phyloP scores from a whole-genome alignment of 2,329 filamentous ascomycete genomes.

The Xylariaceae sp. region DNA sequence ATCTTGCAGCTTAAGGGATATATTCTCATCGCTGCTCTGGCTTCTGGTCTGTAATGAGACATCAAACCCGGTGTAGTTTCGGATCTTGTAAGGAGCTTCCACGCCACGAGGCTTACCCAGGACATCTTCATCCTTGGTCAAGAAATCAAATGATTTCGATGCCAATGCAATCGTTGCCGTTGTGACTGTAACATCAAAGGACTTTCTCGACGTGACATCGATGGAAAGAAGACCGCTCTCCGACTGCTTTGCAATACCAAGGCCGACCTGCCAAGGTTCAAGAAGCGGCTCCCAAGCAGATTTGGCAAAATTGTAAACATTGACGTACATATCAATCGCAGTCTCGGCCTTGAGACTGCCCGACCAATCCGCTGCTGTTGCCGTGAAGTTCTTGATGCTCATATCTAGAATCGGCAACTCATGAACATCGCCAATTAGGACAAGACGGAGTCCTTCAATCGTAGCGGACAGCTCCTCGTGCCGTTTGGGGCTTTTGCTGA shows the following conservation, averaged over 20 bases:
- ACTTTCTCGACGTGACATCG: constrained; percentile 86
- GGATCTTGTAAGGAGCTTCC: constrained; percentile 89
- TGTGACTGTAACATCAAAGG: constrained; percentile 88
- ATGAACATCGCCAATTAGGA: constrained; percentile 93
- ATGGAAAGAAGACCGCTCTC: constrained; percentile 77
- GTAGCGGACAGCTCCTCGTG: constrained; percentile 82
- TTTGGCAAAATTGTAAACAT: constrained; percentile 98
- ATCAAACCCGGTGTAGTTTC: constrained; percentile 95
- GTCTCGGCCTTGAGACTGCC: constrained; percentile 83
- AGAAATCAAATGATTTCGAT: constrained; percentile 89
- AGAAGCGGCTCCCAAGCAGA: constrained; percentile 97
- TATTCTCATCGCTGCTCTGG: constrained; percentile 65
- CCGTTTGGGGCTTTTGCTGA: constrained; percentile 37
- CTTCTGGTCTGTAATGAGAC: constrained; percentile 81
- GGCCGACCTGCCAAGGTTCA: constrained; percentile 93
- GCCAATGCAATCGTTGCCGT: constrained; percentile 91
- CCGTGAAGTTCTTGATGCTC: constrained; percentile 86
- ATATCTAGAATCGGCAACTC: constrained; percentile 94
- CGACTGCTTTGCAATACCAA: constrained; percentile 80
- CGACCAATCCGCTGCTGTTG: constrained; percentile 89
- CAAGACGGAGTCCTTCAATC: constrained; percentile 85
- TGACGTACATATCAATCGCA: constrained; percentile 90
- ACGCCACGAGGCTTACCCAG: constrained; percentile 88
- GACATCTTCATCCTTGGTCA: constrained; percentile 86
- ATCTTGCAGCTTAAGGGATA: constrained; percentile 78